Conservation (phyloP, 2,329 filamentous ascomycete species). For the Fusarium sp. region DNA sequence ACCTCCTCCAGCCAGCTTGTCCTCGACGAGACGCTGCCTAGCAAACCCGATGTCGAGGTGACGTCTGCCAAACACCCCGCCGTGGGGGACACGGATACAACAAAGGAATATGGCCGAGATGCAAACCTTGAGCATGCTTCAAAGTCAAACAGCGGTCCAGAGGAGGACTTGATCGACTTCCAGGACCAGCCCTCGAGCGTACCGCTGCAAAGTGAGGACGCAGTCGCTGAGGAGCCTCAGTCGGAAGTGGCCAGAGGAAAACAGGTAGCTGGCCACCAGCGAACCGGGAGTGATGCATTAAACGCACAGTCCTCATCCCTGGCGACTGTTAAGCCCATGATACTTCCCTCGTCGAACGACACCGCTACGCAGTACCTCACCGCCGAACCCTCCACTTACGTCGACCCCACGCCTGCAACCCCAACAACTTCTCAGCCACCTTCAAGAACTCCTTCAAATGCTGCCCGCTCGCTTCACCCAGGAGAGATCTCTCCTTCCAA, state of each 20-base stretch:
- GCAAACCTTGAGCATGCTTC: not conserved
- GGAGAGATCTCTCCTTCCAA: constrained; percentile 64
- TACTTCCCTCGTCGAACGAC: constrained; percentile 52
- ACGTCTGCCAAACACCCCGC: constrained; percentile 35
- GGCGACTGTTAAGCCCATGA: constrained; percentile 61
- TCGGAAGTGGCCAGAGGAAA: constrained; percentile 41
- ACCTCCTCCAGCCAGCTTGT: constrained; percentile 45
- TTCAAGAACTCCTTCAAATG: constrained; percentile 69
- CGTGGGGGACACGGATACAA: constrained; percentile 21
- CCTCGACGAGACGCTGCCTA: constrained; percentile 45
- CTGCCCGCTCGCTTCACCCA: constrained; percentile 61
- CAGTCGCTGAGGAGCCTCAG: constrained; percentile 12
- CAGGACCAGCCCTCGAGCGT: constrained; percentile 22
- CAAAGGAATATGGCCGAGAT: constrained; percentile 5
- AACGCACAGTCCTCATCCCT: constrained; percentile 60
- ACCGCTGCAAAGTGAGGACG: constrained; percentile 3
- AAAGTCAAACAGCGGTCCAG: not conserved
- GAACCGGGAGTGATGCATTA: constrained; percentile 14
- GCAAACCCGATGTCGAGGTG: constrained; percentile 45
- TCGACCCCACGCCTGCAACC: constrained; percentile 70
- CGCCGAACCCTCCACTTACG: constrained; percentile 61
- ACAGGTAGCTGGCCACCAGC: constrained; percentile 35
- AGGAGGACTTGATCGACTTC: constrained; percentile 41
- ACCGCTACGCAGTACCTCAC: constrained; percentile 58
- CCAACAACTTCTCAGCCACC: constrained; percentile 66